These are phyloP conservation scores for Wallacemonas collosoma DNA, from an alignment of 208 protist genomes.

Conservation along the genomic window DNA sequence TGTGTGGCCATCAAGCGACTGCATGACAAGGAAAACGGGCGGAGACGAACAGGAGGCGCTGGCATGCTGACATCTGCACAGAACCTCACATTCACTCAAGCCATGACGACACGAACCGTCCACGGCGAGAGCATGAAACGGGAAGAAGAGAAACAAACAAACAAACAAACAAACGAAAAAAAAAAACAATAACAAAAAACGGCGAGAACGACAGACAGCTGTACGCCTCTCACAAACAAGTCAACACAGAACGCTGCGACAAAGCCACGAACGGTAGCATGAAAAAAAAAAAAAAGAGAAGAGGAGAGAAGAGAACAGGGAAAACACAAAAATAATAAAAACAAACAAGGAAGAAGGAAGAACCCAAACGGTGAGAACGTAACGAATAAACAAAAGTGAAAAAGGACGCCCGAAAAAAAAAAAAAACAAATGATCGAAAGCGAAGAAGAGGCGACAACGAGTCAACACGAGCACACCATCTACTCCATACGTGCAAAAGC, in stretches of 20 bases:
- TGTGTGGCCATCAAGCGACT: too few species aligned
- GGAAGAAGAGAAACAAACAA: constrained; percentile 5
- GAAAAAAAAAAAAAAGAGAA: constrained; percentile 4
- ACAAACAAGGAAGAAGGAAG: background rate
- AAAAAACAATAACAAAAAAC: background rate
- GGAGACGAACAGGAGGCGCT: too few species aligned
- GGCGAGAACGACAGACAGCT: background rate
- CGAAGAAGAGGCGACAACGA: background rate
- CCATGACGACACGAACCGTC: too few species aligned
- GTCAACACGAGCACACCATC: background rate
- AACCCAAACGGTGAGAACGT: background rate
- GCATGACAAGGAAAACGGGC: too few species aligned
- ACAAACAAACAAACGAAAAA: constrained; percentile 8
- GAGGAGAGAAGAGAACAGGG: background rate
- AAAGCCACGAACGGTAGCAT: background rate
- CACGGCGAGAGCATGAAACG: too few species aligned
- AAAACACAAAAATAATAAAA: constrained; percentile 1
- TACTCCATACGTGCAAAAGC: background rate
- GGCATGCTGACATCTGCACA: too few species aligned
- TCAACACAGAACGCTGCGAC: background rate
- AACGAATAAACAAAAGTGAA: constrained; percentile 21
- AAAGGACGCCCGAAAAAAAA: constrained; percentile 10
- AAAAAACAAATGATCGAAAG: background rate
- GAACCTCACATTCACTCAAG: too few species aligned
- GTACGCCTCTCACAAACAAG: background rate